Conservation (phyloP, 169 alveolate species). For the Cryptosporidium felis region DNA sequence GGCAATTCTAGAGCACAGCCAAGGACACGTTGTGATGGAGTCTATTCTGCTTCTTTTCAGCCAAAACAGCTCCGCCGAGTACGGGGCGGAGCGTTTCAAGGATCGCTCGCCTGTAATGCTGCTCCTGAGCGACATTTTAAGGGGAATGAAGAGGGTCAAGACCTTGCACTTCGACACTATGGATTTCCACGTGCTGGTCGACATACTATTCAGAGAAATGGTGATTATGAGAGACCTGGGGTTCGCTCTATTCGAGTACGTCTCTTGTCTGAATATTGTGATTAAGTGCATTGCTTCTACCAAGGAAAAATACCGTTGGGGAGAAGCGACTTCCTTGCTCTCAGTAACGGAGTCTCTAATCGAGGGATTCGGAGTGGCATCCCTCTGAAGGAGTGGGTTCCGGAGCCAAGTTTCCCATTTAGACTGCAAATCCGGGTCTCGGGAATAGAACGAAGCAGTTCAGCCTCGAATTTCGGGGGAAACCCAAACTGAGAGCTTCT, state of each 20-base stretch:
- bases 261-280: conserved; percentile 62
- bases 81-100: conserved; percentile 8
- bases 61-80: conserved; percentile 14
- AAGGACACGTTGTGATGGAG: conserved; percentile 35
- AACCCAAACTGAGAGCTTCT: too few relatives aligned
- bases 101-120: conserved; percentile 9
- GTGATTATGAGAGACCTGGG: conserved; percentile 67
- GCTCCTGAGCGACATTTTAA: conserved; percentile 20
- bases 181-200: conserved; percentile 63
- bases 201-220: conserved; percentile 57
- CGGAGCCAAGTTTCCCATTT: too few relatives aligned
- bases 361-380: conserved; percentile 52
- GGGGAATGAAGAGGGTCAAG: conserved; percentile 25
- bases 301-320: conserved; percentile 64
- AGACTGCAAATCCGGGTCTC: too few relatives aligned
- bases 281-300: conserved; percentile 61
- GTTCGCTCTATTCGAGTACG: conserved; percentile 51
- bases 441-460: too few relatives aligned
- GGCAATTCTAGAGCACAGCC: background rate
- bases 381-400: background rate
- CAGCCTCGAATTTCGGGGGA: too few relatives aligned
- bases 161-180: conserved; percentile 4
- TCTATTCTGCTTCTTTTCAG: conserved; percentile 11
- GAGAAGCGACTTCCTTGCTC: conserved; percentile 58
- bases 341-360: conserved; percentile 64